Conservation (phyloP, 1,284 basidiomycete genomes). For the Mrakiaceae sp. region DNA sequence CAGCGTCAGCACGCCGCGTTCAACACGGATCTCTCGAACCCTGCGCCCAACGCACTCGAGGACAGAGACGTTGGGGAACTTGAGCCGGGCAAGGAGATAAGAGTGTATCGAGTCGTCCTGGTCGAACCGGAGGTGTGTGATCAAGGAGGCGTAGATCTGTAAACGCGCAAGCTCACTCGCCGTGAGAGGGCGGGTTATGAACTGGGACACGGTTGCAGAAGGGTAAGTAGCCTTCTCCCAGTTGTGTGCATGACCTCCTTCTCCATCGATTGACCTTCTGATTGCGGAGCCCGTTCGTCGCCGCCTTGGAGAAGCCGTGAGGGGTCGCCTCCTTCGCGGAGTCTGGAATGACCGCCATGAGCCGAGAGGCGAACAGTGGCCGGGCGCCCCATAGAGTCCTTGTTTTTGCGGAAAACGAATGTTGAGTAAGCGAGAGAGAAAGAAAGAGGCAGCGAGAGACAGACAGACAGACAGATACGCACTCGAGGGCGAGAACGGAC, state of each 20-base stretch:
- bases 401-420: no score
- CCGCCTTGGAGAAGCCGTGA: not conserved
- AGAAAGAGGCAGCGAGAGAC: not conserved
- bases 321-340: not conserved
- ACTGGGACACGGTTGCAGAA: not conserved
- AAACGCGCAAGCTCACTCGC: not conserved
- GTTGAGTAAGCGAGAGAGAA: not conserved
- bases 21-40: no score
- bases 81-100: not conserved
- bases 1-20: no score
- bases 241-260: no score
- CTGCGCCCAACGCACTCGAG: not conserved
- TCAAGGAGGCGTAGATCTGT: not conserved
- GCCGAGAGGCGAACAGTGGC: not conserved
- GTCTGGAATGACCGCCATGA: not conserved
- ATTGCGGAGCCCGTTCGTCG: not conserved
- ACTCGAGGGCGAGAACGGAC: not conserved
- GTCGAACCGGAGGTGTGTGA: constrained; percentile 2
- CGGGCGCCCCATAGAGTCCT: not conserved
- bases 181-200: not conserved
- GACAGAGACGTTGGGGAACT: not conserved
- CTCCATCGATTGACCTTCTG: not conserved
- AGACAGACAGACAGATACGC: not conserved
- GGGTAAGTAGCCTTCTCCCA: no score
- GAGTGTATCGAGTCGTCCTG: not conserved